phyloP scores from a whole-genome alignment of 345 rosid genomes.

The Stellera chamaejasme region DNA sequence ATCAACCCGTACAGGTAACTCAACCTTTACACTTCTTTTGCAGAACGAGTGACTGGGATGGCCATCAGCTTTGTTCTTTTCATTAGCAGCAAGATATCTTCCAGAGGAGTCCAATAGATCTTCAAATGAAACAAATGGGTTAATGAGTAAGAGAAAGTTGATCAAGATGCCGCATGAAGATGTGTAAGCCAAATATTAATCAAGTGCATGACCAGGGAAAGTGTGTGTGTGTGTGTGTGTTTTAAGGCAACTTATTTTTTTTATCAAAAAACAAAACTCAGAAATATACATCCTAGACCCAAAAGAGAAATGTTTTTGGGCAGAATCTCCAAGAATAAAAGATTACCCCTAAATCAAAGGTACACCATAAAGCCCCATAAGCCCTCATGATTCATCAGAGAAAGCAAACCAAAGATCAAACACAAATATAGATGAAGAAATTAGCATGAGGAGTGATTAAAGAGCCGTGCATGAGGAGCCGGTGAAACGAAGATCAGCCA shows the following conservation, averaged over 20 bases:
- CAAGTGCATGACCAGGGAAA: background rate
- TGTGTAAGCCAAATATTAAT: background rate
- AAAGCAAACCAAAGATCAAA: no score
- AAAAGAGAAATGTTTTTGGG: no score
- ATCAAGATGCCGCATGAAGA: constrained; percentile 5
- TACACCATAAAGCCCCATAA: no score
- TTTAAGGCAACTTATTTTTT: no score
- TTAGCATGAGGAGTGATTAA: no score
- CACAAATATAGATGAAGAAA: no score
- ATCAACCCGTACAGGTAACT: constrained; percentile 89
- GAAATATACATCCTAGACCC: no score
- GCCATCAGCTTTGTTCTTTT: constrained; percentile 22
- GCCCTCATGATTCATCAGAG: no score
- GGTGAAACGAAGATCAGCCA: background rate
- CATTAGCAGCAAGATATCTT: constrained; percentile 18
- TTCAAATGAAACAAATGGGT: constrained; percentile 28
- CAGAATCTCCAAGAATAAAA: no score
- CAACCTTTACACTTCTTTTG: constrained; percentile 50
- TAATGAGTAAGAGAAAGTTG: background rate
- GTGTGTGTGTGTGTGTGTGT: background rate
- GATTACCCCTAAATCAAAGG: no score
- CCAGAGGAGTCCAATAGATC: constrained; percentile 45
- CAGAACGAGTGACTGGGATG: constrained; percentile 21
- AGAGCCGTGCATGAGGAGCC: background rate
- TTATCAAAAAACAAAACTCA: no score